Base-by-base conservation (phyloP, 345 rosid genomes). In the Cardamine chenopodiifolia region DNA sequence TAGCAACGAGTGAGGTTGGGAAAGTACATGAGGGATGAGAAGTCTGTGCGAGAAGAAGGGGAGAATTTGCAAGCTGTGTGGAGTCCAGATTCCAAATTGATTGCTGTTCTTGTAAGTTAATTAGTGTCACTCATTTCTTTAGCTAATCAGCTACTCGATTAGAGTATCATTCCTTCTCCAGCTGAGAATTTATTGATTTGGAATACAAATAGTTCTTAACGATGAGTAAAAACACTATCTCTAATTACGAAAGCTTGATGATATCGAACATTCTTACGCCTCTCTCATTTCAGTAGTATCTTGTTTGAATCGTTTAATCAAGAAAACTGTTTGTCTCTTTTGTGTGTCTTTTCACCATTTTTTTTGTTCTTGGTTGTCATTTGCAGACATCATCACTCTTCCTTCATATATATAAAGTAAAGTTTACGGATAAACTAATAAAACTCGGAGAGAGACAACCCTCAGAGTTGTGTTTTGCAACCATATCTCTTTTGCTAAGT, bases 1-100 rank as follows among this genome's bases (percentile, higher is more conserved):
- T 83, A 95, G 97, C 96, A 86, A 73, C 91, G 86, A 77, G 96
- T 95, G 86, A 87, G 97, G 78, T 68, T 95, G 75, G 98, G 93
- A 31, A 95, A 90, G 83, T 92, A 84, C 72, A 85, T 83, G 86
- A 86, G 99, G 75, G 89, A 89, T 76, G 86, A 79, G 65, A 86
- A 82, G 79, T 92, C 97, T 7, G 63, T 92, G 77, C 84, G 80
- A 70, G 85, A 73, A 74, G 94, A 95, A 74, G 99, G 99, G 0
- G 96, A 92, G 86, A 90, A 90, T 83, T 67, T 85, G 72, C 90
- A 78, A 62, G 98, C 93, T 61, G 96, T 86, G 72, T 92, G 98
- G 99, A 95, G 98, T 59, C 92, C 91, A 2, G 98, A 95, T 62
- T 53, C 88, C 52, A 92, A 92, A 80, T 77, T 95, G 83, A 80